Conservation (phyloP, 257 asterid genomes). For the Salvia hispanica region DNA sequence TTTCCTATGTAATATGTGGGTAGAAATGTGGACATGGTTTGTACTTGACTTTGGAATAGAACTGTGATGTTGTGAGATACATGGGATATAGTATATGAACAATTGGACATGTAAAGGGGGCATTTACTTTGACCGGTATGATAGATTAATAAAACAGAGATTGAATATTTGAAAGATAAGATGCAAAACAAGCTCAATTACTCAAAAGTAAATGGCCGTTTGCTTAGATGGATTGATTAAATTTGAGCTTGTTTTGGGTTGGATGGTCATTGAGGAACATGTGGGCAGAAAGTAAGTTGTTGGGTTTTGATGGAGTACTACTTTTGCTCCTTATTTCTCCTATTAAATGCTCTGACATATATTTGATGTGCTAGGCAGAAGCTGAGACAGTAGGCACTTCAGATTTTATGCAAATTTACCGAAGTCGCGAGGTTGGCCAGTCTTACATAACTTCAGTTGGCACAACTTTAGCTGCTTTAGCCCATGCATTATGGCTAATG, state of each 20-base stretch:
- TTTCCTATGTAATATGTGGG: background rate
- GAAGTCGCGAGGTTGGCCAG: conserved; percentile 96
- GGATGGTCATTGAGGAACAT: background rate
- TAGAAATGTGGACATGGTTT: background rate
- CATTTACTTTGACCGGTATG: no score
- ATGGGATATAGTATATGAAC: background rate
- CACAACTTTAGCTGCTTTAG: conserved; percentile 76
- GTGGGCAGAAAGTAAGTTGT: conserved; percentile 3
- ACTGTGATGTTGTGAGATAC: background rate
- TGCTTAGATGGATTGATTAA: no score
- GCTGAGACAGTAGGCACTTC: conserved; percentile 48
- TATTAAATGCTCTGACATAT: conserved; percentile 20
- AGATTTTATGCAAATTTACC: conserved; percentile 73
- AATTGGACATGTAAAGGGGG: background rate
- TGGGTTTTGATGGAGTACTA: conserved; percentile 15
- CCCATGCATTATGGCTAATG: conserved; percentile 90
- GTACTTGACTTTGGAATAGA: background rate
- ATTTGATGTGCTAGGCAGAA: conserved; percentile 55
- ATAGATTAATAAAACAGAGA: no score
- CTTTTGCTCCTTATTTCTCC: background rate
- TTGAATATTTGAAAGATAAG: no score
- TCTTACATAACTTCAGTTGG: conserved; percentile 83
- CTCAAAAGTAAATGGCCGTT: no score
- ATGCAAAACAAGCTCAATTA: no score
- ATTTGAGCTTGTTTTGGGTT: no score